These are phyloP conservation scores for Fremontodendron californicum DNA, from an alignment of 345 rosid species.

Conservation along the genomic window DNA sequence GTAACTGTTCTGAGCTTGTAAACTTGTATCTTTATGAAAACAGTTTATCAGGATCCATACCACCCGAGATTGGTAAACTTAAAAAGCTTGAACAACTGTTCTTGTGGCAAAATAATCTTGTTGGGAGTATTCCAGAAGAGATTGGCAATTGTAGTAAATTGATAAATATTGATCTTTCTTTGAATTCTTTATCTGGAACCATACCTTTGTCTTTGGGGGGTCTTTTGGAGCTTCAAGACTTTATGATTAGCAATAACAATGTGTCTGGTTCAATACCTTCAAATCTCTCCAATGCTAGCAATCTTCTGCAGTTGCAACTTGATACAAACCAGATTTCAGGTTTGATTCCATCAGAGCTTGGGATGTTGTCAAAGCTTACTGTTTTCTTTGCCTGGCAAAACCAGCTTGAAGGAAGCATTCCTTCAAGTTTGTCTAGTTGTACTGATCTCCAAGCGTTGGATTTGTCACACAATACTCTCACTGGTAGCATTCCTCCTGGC, in stretches of 20 bases:
- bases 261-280: constrained; percentile 84
- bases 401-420: constrained; percentile 92
- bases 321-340: constrained; percentile 85
- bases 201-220: constrained; percentile 61
- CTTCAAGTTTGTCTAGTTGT: constrained; percentile 60
- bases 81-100: constrained; percentile 61
- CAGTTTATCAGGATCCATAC: constrained; percentile 76
- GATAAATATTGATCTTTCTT: constrained; percentile 69
- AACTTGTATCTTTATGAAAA: constrained; percentile 75
- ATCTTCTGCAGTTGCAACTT: constrained; percentile 71
- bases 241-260: constrained; percentile 85
- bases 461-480: constrained; percentile 74
- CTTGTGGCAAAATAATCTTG: constrained; percentile 78
- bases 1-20: constrained; percentile 84
- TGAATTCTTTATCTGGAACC: constrained; percentile 76
- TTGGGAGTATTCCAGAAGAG: constrained; percentile 77
- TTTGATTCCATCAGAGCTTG: constrained; percentile 73
- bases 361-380: constrained; percentile 51
- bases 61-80: constrained; percentile 65
- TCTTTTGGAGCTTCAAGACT: constrained; percentile 62
- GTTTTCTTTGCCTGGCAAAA: constrained; percentile 90
- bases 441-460: constrained; percentile 66
- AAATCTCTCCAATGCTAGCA: constrained; percentile 53
- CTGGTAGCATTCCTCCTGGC: constrained; percentile 72
- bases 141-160: constrained; percentile 76